Evolutionary conservation across 306 rosid species (phyloP), one percentile per base, ranked within the genome.

Genomic region (Nissolia schottii): DNA sequence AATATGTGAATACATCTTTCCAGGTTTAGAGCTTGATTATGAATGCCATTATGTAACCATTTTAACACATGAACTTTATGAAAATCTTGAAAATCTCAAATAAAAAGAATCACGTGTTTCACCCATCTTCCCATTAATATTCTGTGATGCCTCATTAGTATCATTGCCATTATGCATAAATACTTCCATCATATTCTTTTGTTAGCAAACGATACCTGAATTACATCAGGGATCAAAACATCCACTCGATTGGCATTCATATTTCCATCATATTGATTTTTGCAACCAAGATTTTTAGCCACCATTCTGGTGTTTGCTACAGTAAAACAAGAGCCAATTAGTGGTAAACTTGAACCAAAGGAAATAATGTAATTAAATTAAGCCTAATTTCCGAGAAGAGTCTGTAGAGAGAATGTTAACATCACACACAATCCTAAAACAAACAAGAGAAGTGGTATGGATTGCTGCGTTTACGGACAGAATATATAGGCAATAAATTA

Each of bases 221-320:
- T 74, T 84, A 95, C 89, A 71, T 89, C 92, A 23, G 99, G 99
- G 71, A 95, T 95, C 74, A 88, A 84, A 64, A 95, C 99, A 77
- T 95, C 87, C 74, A 91, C 97, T 76, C 18, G 82, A 62, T 86
- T 76, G 41, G 84, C 78, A 63, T 28, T 81, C 56, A 37, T 15
- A 80, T 66, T 70, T 31, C 73, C 85, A 27, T 82, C 87, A 73
- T 38, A 23, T 55, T 51, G 76, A 29, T 70, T 82, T 85, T 73
- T 83, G 87, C 99, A 89, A 79, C 96, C 90, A 77, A 95, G 96
- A 84, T 95, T 95, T 84, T 80, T 89, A 40, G 96, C 85, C 73
- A 95, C 97, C 3, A 87, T 82, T 82, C 92, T 82, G 27, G 99
- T 95, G 81, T 91, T 95, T 82, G 91, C 99, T 95, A 79, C 81